These are phyloP conservation scores for Metschnikowia matae DNA, from an alignment of 805 yeast species.

Conservation along the genomic window DNA sequence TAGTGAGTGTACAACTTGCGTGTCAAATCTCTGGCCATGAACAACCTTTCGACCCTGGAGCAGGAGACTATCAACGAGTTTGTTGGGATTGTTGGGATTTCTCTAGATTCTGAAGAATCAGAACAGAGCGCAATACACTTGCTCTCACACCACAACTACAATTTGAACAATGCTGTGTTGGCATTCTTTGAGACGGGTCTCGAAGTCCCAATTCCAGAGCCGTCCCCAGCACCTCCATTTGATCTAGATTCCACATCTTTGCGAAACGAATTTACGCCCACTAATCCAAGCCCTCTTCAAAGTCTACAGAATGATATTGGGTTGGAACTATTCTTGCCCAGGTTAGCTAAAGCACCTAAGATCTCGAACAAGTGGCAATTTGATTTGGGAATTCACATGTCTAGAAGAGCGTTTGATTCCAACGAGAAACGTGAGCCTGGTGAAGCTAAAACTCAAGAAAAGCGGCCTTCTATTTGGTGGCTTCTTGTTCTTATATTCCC, in stretches of 20 bases:
- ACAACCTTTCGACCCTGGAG: conserved; percentile 8
- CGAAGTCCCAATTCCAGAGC: conserved; percentile 18
- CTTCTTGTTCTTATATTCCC: conserved; percentile 56
- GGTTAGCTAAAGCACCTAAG: conserved; percentile 38
- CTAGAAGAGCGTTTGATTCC: conserved; percentile 19
- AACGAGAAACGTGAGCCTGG: conserved; percentile 1
- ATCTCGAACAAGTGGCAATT: conserved; percentile 40
- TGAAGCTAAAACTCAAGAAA: conserved; percentile 10
- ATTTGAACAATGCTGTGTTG: conserved; percentile 57
- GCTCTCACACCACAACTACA: conserved; percentile 39
- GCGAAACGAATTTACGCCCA: background rate
- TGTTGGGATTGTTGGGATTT: conserved; percentile 14
- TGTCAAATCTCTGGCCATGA: background rate
- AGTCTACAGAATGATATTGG: conserved; percentile 28
- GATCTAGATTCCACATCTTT: conserved; percentile 4
- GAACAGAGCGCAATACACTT: conserved; percentile 11
- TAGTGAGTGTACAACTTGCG: background rate
- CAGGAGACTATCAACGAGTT: conserved; percentile 14
- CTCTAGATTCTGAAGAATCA: conserved; percentile 13
- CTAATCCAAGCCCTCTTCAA: background rate
- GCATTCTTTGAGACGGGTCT: conserved; percentile 55
- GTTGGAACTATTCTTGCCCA: conserved; percentile 29
- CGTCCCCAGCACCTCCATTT: background rate
- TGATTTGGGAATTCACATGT: conserved; percentile 38
- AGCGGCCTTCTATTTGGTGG: conserved; percentile 30